Base-by-base conservation (phyloP, 31 red algal species). In the Asparagopsis taxiformis region DNA sequence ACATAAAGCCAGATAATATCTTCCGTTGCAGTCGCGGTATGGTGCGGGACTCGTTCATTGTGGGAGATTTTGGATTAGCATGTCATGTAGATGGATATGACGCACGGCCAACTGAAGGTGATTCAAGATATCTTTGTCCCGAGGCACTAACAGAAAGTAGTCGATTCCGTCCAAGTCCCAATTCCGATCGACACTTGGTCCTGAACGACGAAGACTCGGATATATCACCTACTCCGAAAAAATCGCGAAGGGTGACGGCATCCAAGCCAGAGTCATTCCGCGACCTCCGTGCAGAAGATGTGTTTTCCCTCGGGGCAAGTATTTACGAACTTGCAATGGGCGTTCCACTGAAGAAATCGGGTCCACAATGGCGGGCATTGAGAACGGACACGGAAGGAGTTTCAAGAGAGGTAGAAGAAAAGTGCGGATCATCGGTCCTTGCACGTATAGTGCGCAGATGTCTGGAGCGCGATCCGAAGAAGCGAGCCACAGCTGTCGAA, bases 1-100 rank as follows among this genome's bases (percentile, higher is more conserved):
- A 97, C 43, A 81, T 97, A 39, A 97, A 97, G 62, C 89, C 89
- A 37, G 94, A 93, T 34, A 97, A 97, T 51, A 80, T 97, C 11
- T 85, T 97, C 41, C 32, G 79, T 41, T 62, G 70, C 20, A 63
- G 60, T 51, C 65, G 68, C 15, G 51, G 41, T 25, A 31, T 31
- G 11, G 17, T 30, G 7, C 70, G 51, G 19, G 55, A 53, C 31
- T 57, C 57, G 21, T 91, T 70, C 66, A 80, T 89, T 41, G 33
- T 97, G 28, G 87, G 70, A 29, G 93, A 97, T 43, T 97, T 97
- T 75, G 93, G 93, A 37, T 79, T 97, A 19, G 92, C 71, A 36
- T 89, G 92, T 59, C 68, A 84, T 26, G 21, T 62, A 17, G 68
- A 95, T 62, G 89, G 79, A 17, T 29, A 57, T 30, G 83, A 85